phyloP scores from a whole-genome alignment of 768 basidiomycete genomes.

The Coprinellus aureogranulatus region DNA sequence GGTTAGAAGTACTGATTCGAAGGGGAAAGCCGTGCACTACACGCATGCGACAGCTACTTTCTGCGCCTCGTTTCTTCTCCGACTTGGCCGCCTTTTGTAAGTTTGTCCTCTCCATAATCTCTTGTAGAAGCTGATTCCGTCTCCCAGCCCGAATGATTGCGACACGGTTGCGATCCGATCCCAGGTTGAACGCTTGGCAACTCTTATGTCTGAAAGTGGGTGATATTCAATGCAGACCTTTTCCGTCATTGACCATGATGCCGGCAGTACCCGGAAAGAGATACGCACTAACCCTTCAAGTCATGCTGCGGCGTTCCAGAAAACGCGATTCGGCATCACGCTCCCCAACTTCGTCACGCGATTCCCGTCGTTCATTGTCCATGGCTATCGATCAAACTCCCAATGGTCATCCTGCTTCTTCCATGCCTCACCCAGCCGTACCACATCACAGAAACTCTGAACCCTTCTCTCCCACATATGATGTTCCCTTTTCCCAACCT shows the following conservation, averaged over 20 bases:
- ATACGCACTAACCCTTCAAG: constrained; percentile 84
- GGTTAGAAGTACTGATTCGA: too few relatives aligned
- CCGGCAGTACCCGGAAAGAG: constrained; percentile 85
- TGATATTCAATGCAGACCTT: constrained; percentile 6
- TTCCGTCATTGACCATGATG: not conserved
- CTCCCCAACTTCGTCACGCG: constrained; percentile 60
- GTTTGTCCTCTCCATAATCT: constrained; percentile 30
- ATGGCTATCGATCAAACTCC: constrained; percentile 45
- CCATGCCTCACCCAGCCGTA: constrained; percentile 22
- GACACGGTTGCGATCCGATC: constrained; percentile 69
- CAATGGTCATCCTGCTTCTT: constrained; percentile 22
- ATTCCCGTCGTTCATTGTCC: constrained; percentile 46
- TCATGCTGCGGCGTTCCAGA: constrained; percentile 81
- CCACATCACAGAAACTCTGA: constrained; percentile 40
- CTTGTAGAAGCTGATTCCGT: not conserved
- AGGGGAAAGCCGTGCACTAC: constrained; percentile 87
- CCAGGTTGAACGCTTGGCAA: constrained; percentile 76
- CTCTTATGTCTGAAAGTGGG: constrained; percentile 77
- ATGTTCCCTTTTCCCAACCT: constrained; percentile 35
- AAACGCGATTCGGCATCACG: constrained; percentile 61
- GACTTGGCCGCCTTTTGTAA: constrained; percentile 84
- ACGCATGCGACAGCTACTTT: constrained; percentile 94
- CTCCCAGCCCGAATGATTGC: constrained; percentile 76
- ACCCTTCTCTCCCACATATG: constrained; percentile 58
- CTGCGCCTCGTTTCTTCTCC: constrained; percentile 84